A percentile compares a stretch with the other conserved stretches of the same genome.
phyloP scores from a whole-genome alignment of 352 stramenopile genomes.

The Phytopythium ostracodes region DNA sequence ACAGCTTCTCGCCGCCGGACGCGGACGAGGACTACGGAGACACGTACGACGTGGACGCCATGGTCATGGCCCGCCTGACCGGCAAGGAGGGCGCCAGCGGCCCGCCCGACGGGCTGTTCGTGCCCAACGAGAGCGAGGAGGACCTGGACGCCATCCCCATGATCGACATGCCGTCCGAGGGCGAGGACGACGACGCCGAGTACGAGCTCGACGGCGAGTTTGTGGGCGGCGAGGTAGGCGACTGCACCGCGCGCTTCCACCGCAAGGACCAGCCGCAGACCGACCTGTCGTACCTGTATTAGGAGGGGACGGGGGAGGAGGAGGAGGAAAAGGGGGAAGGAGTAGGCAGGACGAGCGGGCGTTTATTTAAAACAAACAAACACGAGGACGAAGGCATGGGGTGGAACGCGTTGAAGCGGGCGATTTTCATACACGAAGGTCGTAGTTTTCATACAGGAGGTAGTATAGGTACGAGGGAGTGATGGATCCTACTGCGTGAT shows the following conservation, averaged over 20 bases:
- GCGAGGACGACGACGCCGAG: constrained; percentile 24
- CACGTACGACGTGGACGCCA: background rate
- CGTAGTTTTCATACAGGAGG: no score
- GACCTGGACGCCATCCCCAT: constrained; percentile 11
- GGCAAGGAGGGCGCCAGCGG: constrained; percentile 5
- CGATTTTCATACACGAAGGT: no score
- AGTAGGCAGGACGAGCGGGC: no score
- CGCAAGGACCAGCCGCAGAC: constrained; percentile 3
- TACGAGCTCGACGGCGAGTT: no score
- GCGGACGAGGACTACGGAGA: background rate
- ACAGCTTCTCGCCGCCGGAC: background rate
- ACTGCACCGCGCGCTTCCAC: constrained; percentile 2
- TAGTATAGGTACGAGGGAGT: no score
- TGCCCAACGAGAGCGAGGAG: constrained; percentile 2
- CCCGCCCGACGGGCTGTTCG: constrained; percentile 5
- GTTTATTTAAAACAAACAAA: no score
- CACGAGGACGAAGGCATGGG: no score
- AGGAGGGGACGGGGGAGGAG: background rate
- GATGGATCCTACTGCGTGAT: no score
- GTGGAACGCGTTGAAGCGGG: no score
- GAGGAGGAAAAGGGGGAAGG: no score
- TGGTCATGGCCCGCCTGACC: background rate
- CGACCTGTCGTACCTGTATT: constrained; percentile 6
- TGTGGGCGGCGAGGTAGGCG: no score
- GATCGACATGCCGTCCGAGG: constrained; percentile 34